Base-by-base conservation (phyloP, 2,329 filamentous ascomycete species). In the Ophioceras dolichostomum region DNA sequence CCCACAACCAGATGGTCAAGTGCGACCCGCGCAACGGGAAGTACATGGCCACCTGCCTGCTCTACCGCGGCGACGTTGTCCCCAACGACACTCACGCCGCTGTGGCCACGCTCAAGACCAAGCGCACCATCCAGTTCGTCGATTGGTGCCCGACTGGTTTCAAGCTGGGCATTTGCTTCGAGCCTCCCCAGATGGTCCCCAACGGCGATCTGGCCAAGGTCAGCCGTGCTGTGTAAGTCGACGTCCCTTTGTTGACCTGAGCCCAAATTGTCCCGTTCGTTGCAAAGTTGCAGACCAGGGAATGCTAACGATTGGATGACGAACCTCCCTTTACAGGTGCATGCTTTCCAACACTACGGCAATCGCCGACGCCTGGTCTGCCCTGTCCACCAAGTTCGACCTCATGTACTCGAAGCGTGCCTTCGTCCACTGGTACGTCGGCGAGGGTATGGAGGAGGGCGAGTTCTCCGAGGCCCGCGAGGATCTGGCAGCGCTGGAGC, bases 371-470 rank as follows among this genome's bases (percentile, higher is more conserved):
- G 78, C 79, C 37, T 83, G 78, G 78, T 79, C 76, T 42, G 73
- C 76, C 45, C 70, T 83, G 34, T 76, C 81, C 61, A 67, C 79
- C 69, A 83, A 83, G 65, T 83, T 83, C 60, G 78, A 83, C 50
- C 77, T 83, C 51, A 83, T 83, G 79, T 81, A 83, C 70, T 78
- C 71, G 64, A 83, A 83, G 72, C 77, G 79, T 47, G 78, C 79
- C 42, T 83, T 83, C 50, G 78, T 83, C 32, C 78, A 83, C 64
- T 83, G 79, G 79, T 83, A 83, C 48, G 84, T 91, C 38, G 84
- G 84, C 47, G 84, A 91, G 65, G 84, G 84, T 64, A 91, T 91
- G 84, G 84, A 91, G 67, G 84, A 91, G 60, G 84, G 84, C 51
- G 84, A 91, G 61, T 91, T 91, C 67, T 83, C 79, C 45, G 84